These are phyloP conservation scores for Penicillium brevicompactum DNA, from an alignment of 2,329 filamentous ascomycete genomes.

Conservation along the genomic window DNA sequence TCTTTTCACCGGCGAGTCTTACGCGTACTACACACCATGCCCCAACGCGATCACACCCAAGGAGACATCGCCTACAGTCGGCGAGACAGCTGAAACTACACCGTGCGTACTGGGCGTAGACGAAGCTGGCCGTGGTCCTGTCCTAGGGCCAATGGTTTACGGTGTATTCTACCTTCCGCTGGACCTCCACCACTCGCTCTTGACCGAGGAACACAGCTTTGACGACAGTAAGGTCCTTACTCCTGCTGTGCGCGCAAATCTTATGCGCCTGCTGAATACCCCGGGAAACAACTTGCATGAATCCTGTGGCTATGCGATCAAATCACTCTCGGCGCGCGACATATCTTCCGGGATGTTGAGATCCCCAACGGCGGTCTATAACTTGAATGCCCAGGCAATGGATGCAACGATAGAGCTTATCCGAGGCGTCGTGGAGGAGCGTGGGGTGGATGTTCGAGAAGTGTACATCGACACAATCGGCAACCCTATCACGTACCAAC, in stretches of 20 bases:
- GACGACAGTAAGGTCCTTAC: conserved; percentile 95
- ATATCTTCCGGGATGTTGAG: conserved; percentile 79
- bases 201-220: conserved; percentile 80
- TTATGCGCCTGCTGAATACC: conserved; percentile 74
- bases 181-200: conserved; percentile 68
- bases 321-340: conserved; percentile 78
- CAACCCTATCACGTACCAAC: conserved; percentile 78
- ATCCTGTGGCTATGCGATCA: conserved; percentile 81
- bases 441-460: conserved; percentile 78
- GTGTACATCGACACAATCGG: conserved; percentile 97
- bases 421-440: conserved; percentile 68
- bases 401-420: conserved; percentile 87
- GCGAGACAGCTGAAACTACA: conserved; percentile 44
- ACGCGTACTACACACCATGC: conserved; percentile 70
- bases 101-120: conserved; percentile 85
- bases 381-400: conserved; percentile 94
- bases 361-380: conserved; percentile 62
- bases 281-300: conserved; percentile 58
- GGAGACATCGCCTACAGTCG: conserved; percentile 28
- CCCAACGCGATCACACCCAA: conserved; percentile 61
- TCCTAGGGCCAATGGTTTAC: conserved; percentile 77
- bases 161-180: conserved; percentile 70
- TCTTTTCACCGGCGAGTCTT: conserved; percentile 67
- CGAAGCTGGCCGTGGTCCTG: conserved; percentile 89
- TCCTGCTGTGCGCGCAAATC: conserved; percentile 70